A percentile compares a stretch with the other conserved stretches of the same genome.
These are phyloP conservation scores for Hymenotorrendiella dingleyae DNA, from an alignment of 2,329 filamentous ascomycete genomes.

Conservation along the genomic window DNA sequence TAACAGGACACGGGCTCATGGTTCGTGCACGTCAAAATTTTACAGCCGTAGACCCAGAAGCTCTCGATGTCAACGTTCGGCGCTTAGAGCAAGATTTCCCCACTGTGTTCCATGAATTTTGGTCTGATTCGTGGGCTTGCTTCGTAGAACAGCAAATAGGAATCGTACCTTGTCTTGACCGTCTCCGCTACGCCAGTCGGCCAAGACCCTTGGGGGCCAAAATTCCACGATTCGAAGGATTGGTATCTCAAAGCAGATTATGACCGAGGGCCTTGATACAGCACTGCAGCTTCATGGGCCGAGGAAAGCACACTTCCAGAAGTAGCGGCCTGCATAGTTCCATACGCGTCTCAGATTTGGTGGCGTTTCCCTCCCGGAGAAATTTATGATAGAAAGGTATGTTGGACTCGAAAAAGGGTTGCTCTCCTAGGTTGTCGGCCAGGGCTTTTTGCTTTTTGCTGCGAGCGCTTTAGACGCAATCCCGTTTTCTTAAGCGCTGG, in stretches of 20 bases:
- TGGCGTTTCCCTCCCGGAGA: background rate
- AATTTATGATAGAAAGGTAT: no score
- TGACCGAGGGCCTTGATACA: no score
- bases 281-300: no score
- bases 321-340: conserved; percentile 5
- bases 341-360: background rate
- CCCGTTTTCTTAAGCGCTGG: no score
- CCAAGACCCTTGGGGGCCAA: no score
- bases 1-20: no score
- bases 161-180: background rate
- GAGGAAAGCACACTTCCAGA: conserved; percentile 6
- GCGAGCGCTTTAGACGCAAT: no score
- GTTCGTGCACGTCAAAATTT: no score
- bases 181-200: background rate
- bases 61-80: background rate
- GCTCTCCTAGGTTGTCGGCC: no score
- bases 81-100: background rate
- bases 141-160: background rate
- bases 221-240: background rate
- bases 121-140: background rate
- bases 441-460: no score
- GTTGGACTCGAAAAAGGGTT: no score
- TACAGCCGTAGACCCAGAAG: no score
- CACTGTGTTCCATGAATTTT: background rate
- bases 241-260: background rate